Evolutionary conservation across 345 rosid genomes (phyloP), one percentile per base, ranked within the genome.

Genomic region (Euphorbia pulcherrima): DNA sequence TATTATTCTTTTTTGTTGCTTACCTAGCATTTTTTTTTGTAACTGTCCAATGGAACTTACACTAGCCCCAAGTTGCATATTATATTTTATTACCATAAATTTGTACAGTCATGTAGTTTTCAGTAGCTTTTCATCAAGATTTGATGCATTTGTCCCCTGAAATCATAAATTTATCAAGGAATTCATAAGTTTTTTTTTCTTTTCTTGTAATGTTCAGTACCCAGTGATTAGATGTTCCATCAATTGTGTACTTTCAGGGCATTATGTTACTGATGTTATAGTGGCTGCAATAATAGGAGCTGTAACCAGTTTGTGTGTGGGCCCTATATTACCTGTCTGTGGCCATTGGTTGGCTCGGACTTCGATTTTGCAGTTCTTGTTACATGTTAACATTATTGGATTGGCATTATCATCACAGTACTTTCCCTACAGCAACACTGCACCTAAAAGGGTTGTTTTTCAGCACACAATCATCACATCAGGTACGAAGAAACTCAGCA

Each of bases 381-480:
- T 86, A 70, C 91, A 94, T 55, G 74, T 89, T 71, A 82, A 74
- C 47, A 81, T 94, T 69, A 78, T 91, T 72, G 83, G 84, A 72
- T 62, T 94, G 84, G 99, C 99, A 6, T 67, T 94, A 47, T 83
- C 99, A 17, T 89, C 96, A 10, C 97, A 83, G 75, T 81, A 89
- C 74, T 94, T 94, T 80, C 99, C 99, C 20, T 94, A 94, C 76
- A 88, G 95, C 81, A 83, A 67, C 20, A 82, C 76, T 69, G 97
- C 99, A 53, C 97, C 95, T 11, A 94, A 94, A 85, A 91, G 97
- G 81, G 85, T 88, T 75, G 77, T 94, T 72, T 77, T 94, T 69
- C 97, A 94, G 81, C 90, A 94, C 55, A 86, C 99, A 26, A 64
- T 83, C 68, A 33, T 82, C 61, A 88, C 96, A 67, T 39, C 79